Evolutionary conservation across 139 green algal genomes (phyloP), one percentile per base, ranked within the genome.

Genomic region (Chlamydomonas incerta): DNA sequence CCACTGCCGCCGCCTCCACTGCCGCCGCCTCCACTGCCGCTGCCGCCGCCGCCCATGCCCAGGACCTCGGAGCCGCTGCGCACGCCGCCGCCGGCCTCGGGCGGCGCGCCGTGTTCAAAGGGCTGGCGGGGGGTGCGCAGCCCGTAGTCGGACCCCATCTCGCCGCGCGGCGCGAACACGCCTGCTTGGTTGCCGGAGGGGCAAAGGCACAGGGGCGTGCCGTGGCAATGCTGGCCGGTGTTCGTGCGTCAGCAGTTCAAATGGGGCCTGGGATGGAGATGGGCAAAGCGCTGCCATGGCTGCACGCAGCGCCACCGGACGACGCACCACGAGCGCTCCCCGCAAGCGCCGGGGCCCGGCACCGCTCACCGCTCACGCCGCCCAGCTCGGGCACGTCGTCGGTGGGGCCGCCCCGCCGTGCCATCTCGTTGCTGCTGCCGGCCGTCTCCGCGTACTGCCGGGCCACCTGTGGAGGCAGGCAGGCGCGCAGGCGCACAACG

Each of bases 301-400:
- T n/a, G n/a, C n/a, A n/a, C n/a, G n/a, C n/a, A n/a, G n/a, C n/a
- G n/a, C n/a, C n/a, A n/a, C n/a, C n/a, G n/a, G n/a, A n/a, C n/a
- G n/a, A n/a, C n/a, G n/a, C n/a, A n/a, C n/a, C n/a, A n/a, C n/a
- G n/a, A n/a, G n/a, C n/a, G n/a, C n/a, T n/a, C n/a, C n/a, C n/a
- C n/a, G n/a, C n/a, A n/a, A n/a, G n/a, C n/a, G n/a, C n/a, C n/a
- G n/a, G n/a, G n/a, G n/a, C 52, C 29, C 28, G 1, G 1, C 37
- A 8, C n/a, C 31, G 6, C 73, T 34, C 55, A 81, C 77, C 62
- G 18, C 34, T n/a, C 15, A 83, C 11, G 62, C 77, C 77, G 18
- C 77, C 77, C 77, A 83, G 77, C 65, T 83, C 77, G 29, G 77
- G 77, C 2, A 83, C 66, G 77, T 83, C 62, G 20, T 83, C 77